Base-by-base conservation (phyloP, 1,284 basidiomycete species). In the Ceratobasidium sp. region DNA sequence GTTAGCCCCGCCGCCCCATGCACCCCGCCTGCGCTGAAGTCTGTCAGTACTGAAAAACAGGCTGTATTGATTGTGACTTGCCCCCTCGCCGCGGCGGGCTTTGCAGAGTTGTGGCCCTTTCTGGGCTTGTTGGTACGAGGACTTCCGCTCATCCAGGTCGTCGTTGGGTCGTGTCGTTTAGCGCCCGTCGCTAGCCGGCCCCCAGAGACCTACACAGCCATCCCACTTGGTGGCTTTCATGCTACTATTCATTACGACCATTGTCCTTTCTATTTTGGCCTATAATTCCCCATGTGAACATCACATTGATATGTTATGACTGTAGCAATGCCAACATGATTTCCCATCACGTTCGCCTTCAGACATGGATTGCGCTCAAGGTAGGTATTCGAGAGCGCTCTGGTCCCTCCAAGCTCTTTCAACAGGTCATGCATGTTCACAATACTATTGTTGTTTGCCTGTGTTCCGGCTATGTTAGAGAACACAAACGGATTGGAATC, bases 321-420 rank as follows among this genome's bases (percentile, higher is more conserved):
- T 98, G 94, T 0, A 96, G 96, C n/a, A 98, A 83, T 2, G 91
- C 89, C 49, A 98, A 82, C 79, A 93, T 95, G 74, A 98, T 85
- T 83, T 21, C 86, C 88, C 0, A 87, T 83, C 77, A 89, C 91
- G 78, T 98, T 94, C 21, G 85, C 85, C 46, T 82, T 85, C 81
- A 98, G 95, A 75, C 92, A 92, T 1, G 97, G 97, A 80, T 99
- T 99, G 7, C 89, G 91, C 82, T 99, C 97, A 38, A 99, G 87
- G 80, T 99, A 99, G 8, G 99, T 86, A 0, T 97, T 99, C 79
- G 92, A 87, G 14, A 99, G 85, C 2, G 88, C 85, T 1, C 82
- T 72, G 44, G 93, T 84, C n/a, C 86, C 82, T 38, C 87, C 85
- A 18, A 98, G 87, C 79, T 97, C 87, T 0, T 84, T 80, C 72